Evolutionary conservation across 179 eudicot species (phyloP).

Genomic region (Beta macrorhiza): DNA sequence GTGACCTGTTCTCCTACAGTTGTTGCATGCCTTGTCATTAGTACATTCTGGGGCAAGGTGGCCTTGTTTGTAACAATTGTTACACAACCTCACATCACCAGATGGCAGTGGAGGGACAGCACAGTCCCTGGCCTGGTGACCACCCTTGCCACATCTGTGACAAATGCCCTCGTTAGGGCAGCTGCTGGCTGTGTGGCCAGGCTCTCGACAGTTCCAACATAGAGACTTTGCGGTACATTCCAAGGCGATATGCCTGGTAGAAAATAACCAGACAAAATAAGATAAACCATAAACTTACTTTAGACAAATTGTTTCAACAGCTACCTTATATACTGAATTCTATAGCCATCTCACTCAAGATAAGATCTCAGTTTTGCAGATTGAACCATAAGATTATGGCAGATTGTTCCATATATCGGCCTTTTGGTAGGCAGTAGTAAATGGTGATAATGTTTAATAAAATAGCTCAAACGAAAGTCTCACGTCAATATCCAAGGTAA

Average conservation of each 20-base stretch:
- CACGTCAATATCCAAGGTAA: too few species aligned
- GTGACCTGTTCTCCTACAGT: slow-evolving; percentile 80
- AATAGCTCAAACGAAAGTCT: too few species aligned
- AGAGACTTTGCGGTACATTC: slow-evolving; percentile 72
- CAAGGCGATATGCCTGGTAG: slow-evolving; percentile 72
- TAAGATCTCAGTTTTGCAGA: not conserved
- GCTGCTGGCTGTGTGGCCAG: slow-evolving; percentile 74
- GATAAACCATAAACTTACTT: not conserved
- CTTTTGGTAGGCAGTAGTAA: too few species aligned
- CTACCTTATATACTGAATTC: not conserved
- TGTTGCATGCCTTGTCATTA: slow-evolving; percentile 88
- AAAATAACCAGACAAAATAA: not conserved
- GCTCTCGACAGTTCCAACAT: slow-evolving; percentile 88
- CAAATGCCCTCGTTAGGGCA: slow-evolving; percentile 83
- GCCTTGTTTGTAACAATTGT: slow-evolving; percentile 82
- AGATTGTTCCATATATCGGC: not conserved
- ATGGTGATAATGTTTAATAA: too few species aligned
- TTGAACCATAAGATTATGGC: not conserved
- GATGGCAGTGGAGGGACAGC: slow-evolving; percentile 56
- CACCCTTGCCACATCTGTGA: slow-evolving; percentile 79
- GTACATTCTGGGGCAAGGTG: slow-evolving; percentile 72
- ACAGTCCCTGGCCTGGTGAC: slow-evolving; percentile 77
- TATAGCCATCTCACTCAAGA: not conserved
- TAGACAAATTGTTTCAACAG: not conserved
- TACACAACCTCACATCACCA: slow-evolving; percentile 80